Percentiles rank a stretch among this genome's conserved stretches.
Evolutionary conservation across 495 filamentous ascomycete genomes (phyloP).

Genomic region (Penicillium verhagenii): DNA sequence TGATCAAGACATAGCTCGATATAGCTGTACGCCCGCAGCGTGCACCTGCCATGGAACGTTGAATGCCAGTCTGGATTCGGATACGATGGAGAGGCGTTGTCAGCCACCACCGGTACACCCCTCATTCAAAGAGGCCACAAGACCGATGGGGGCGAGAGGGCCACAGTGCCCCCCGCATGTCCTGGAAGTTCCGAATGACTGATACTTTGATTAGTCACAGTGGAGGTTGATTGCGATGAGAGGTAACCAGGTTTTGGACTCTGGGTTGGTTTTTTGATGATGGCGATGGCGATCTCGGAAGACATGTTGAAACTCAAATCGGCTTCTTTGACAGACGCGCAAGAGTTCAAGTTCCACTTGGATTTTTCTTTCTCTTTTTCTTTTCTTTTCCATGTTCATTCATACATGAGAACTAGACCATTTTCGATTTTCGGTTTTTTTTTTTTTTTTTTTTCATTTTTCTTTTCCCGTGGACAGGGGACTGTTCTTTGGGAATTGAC

Average conservation of each 20-base stretch:
- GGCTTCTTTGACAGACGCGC: background rate
- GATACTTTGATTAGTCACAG: background rate
- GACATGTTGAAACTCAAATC: conserved; percentile 2
- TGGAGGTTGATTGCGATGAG: background rate
- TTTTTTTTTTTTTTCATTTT: background rate
- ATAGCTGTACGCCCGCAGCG: background rate
- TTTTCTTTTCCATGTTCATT: background rate
- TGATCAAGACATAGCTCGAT: background rate
- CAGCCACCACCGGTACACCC: conserved; percentile 1
- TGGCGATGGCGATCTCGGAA: background rate
- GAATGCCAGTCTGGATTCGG: background rate
- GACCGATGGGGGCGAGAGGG: background rate
- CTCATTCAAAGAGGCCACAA: background rate
- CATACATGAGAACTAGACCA: background rate
- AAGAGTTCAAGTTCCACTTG: too few relatives aligned
- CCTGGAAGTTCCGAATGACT: background rate
- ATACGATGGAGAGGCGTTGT: background rate
- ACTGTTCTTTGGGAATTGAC: background rate
- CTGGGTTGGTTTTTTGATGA: too few relatives aligned
- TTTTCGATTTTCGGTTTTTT: background rate
- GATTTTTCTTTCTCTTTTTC: background rate
- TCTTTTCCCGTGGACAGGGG: background rate
- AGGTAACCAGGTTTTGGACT: too few relatives aligned
- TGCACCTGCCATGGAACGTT: background rate
- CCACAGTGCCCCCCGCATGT: background rate